Conservation (phyloP, 2,329 filamentous ascomycete genomes). For the Pseudogymnoascus sp. region DNA sequence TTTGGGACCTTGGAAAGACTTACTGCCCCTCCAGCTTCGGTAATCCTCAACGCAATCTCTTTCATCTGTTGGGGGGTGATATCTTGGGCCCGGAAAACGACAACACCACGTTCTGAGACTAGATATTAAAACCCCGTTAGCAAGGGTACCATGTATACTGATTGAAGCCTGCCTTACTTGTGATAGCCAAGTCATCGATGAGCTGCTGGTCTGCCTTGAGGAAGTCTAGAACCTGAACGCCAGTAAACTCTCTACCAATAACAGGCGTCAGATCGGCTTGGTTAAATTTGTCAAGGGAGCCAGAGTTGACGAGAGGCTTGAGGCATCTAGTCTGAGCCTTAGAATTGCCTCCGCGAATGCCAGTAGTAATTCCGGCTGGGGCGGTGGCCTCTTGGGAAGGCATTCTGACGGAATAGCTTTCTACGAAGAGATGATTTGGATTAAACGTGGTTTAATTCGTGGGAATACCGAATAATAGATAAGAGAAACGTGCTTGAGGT, state of each 20-base stretch:
- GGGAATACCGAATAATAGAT: neutral
- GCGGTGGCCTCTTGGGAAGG: neutral
- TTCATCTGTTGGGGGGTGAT: slow-evolving; percentile 37
- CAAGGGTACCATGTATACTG: neutral
- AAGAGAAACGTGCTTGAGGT: neutral
- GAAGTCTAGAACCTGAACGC: slow-evolving; percentile 50
- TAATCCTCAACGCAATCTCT: slow-evolving; percentile 37
- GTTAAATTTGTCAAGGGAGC: slow-evolving; percentile 17
- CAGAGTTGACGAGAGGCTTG: slow-evolving; percentile 22
- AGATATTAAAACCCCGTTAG: neutral
- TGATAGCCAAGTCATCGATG: slow-evolving; percentile 49
- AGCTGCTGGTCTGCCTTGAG: slow-evolving; percentile 46
- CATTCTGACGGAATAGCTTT: neutral
- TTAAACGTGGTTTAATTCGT: neutral
- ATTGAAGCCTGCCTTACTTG: slow-evolving; percentile 26
- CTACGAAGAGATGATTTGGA: neutral
- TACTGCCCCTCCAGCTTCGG: slow-evolving; percentile 35
- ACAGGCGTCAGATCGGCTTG: slow-evolving; percentile 18
- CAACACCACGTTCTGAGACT: slow-evolving; percentile 41
- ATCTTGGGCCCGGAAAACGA: slow-evolving; percentile 43
- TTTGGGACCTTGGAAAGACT: slow-evolving; percentile 7
- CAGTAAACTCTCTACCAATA: slow-evolving; percentile 48
- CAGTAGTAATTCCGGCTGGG: neutral
- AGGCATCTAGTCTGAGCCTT: slow-evolving; percentile 8
- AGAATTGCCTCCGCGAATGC: slow-evolving; percentile 9